A percentile compares a stretch with the other conserved stretches of the same genome.
Conservation (phyloP, 1,284 basidiomycete genomes). For the Golubevia pallescens region DNA sequence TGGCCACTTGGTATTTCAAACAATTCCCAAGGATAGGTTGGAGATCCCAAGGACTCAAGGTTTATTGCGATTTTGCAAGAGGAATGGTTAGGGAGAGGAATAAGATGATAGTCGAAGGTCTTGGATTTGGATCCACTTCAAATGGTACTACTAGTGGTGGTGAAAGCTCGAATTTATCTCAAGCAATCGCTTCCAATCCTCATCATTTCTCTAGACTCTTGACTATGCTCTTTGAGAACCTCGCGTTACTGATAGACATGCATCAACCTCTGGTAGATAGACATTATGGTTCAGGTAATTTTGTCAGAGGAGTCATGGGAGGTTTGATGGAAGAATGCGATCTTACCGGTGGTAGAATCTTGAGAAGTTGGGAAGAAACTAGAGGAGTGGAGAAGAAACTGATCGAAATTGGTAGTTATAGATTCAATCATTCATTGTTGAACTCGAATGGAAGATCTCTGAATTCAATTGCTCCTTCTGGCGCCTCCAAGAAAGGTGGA, state of each 20-base stretch:
- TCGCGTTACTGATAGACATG: slow-evolving; percentile 94
- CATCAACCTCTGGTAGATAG: slow-evolving; percentile 97
- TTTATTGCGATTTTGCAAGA: slow-evolving; percentile 47
- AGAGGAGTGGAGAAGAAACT: slow-evolving; percentile 29
- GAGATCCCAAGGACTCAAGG: slow-evolving; percentile 48
- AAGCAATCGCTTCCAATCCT: slow-evolving; percentile 19
- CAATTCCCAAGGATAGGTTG: slow-evolving; percentile 51
- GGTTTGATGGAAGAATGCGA: slow-evolving; percentile 85
- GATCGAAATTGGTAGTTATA: slow-evolving; percentile 6
- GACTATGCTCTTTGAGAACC: slow-evolving; percentile 89
- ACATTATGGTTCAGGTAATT: slow-evolving; percentile 74
- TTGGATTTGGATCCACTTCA: slow-evolving; percentile 9
- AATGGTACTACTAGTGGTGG: neutral
- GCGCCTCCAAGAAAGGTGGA: neutral
- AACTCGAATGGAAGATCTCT: neutral
- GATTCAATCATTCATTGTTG: slow-evolving; percentile 3
- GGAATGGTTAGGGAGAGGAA: slow-evolving; percentile 44
- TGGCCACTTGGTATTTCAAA: slow-evolving; percentile 54
- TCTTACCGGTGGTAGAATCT: slow-evolving; percentile 76
- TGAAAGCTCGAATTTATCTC: neutral
- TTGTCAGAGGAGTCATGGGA: slow-evolving; percentile 69
- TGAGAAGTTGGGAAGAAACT: slow-evolving; percentile 83
- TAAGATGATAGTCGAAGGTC: slow-evolving; percentile 22
- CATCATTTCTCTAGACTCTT: slow-evolving; percentile 67
- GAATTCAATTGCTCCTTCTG: too few relatives aligned